A percentile compares a stretch with the other conserved stretches of the same genome.
Evolutionary conservation across 1,284 basidiomycete genomes (phyloP).

Genomic region (Gomphus bonarii): DNA sequence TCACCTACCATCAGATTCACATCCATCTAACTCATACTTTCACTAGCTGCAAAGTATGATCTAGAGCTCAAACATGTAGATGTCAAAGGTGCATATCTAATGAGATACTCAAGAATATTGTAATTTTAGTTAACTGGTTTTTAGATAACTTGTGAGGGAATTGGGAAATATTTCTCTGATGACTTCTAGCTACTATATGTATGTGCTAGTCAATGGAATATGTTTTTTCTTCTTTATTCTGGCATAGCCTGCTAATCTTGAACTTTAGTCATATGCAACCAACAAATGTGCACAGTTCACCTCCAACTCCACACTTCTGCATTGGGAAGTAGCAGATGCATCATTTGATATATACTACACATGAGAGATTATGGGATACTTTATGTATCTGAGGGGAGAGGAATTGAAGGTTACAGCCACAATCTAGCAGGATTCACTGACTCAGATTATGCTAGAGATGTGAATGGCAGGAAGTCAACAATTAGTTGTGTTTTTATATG

Average conservation of each 20-base stretch:
- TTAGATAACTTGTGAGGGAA: too few species aligned
- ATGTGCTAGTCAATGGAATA: conserved; percentile 22
- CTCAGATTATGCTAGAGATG: conserved; percentile 28
- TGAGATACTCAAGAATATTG: conserved; percentile 15
- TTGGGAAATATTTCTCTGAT: too few species aligned
- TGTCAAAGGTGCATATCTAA: neutral
- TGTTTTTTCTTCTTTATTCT: too few species aligned
- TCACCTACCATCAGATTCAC: neutral
- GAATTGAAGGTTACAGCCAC: conserved; percentile 7
- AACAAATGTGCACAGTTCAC: neutral
- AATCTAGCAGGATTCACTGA: conserved; percentile 30
- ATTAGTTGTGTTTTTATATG: conserved; percentile 27
- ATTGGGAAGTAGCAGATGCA: neutral
- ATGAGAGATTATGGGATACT: too few species aligned
- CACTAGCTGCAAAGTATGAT: neutral
- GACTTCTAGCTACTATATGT: conserved; percentile 29
- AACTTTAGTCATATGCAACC: neutral
- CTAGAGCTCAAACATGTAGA: neutral
- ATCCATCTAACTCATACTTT: neutral
- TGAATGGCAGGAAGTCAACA: conserved; percentile 22
- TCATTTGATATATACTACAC: neutral
- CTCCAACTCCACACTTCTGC: neutral
- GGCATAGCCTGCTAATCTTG: too few species aligned
- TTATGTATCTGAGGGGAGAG: neutral
- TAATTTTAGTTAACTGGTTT: too few species aligned